These are phyloP conservation scores for Excoecaria cochinchinensis DNA, from an alignment of 345 rosid species.

Conservation along the genomic window DNA sequence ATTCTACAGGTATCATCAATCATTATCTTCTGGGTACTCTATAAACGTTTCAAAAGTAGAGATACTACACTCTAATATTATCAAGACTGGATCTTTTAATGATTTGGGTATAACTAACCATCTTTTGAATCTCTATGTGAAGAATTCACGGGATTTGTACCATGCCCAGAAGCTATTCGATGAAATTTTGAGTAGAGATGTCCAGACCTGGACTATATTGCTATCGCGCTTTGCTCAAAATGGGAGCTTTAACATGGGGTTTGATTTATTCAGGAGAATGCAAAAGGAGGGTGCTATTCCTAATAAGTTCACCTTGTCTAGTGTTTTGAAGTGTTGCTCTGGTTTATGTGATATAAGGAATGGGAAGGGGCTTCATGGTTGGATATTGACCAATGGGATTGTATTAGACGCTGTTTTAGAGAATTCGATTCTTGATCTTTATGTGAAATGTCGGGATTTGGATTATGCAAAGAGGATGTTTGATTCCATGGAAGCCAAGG, in stretches of 20 bases:
- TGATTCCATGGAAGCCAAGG: constrained; percentile 36
- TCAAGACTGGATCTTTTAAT: constrained; percentile 17
- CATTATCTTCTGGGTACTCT: not conserved
- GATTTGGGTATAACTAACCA: constrained; percentile 6
- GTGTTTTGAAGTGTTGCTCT: constrained; percentile 48
- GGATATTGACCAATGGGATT: constrained; percentile 41
- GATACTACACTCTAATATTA: constrained; percentile 12
- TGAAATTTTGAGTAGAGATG: constrained; percentile 21
- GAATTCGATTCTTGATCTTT: constrained; percentile 50
- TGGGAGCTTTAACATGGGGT: constrained; percentile 24
- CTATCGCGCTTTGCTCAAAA: constrained; percentile 37
- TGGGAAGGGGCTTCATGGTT: constrained; percentile 53
- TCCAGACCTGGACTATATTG: constrained; percentile 47
- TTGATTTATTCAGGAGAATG: constrained; percentile 40
- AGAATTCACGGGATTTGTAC: not conserved
- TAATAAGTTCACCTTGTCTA: constrained; percentile 49
- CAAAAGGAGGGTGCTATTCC: constrained; percentile 36
- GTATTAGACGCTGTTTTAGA: constrained; percentile 38
- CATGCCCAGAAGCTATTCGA: constrained; percentile 23
- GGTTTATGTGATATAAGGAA: constrained; percentile 29
- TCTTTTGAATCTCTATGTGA: constrained; percentile 9
- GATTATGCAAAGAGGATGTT: constrained; percentile 32
- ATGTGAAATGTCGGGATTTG: constrained; percentile 43
- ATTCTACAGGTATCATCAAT: not conserved
- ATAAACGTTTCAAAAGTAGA: not conserved